Evolutionary conservation across 129 eudicot species (phyloP).

Genomic region (Tagetes patula): DNA sequence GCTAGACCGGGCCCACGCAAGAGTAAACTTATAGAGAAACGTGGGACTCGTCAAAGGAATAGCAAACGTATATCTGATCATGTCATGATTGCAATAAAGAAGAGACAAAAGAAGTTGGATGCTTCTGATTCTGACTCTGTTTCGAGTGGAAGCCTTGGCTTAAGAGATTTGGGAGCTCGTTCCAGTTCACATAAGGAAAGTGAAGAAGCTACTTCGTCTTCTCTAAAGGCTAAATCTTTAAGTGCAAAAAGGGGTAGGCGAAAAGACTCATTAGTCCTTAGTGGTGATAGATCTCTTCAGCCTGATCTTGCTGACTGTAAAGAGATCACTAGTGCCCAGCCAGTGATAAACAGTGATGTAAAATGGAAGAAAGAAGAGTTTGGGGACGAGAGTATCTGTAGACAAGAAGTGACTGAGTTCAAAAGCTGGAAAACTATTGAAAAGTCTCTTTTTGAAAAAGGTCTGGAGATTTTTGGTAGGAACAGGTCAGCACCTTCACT

Average conservation of each 20-base stretch:
- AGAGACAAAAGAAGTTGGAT: constrained; percentile 61
- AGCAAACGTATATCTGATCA: constrained; percentile 75
- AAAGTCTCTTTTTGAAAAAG: constrained; percentile 84
- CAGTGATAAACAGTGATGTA: constrained; percentile 35
- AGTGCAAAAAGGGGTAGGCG: constrained; percentile 52
- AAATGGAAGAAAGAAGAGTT: constrained; percentile 62
- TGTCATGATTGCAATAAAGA: constrained; percentile 55
- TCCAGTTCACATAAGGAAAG: constrained; percentile 52
- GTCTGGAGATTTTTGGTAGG: constrained; percentile 81
- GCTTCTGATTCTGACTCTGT: constrained; percentile 72
- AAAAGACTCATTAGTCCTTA: constrained; percentile 37
- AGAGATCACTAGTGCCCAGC: constrained; percentile 38
- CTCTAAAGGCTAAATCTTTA: constrained; percentile 50
- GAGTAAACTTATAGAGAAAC: constrained; percentile 47
- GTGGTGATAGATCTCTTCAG: constrained; percentile 44
- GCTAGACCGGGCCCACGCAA: constrained; percentile 44
- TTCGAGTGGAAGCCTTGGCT: constrained; percentile 51
- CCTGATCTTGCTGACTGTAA: constrained; percentile 45
- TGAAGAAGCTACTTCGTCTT: constrained; percentile 63
- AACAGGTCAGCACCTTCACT: constrained; percentile 54
- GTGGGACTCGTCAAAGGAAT: constrained; percentile 61
- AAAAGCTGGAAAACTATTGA: constrained; percentile 76
- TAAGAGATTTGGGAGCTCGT: constrained; percentile 43
- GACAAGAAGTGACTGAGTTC: constrained; percentile 47
- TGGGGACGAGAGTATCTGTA: constrained; percentile 58